Evolutionary conservation across 1,284 basidiomycete genomes (phyloP).

Genomic region (Cryptococcus sp.): DNA sequence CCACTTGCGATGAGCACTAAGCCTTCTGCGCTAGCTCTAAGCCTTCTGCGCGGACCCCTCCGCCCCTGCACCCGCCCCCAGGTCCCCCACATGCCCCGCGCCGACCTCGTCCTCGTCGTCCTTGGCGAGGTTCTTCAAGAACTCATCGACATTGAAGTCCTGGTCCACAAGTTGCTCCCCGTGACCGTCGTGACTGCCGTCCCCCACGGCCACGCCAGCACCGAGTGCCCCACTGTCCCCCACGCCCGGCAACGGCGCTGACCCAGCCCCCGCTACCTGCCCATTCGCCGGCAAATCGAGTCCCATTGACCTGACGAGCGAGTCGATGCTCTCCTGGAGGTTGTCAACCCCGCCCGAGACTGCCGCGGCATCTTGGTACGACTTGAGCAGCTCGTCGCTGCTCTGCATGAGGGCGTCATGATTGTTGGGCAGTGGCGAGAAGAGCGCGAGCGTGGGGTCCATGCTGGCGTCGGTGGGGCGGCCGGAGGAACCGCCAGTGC

Average conservation of each 20-base stretch:
- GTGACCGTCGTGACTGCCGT: not conserved
- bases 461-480: slow-evolving; percentile 3
- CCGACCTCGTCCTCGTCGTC: slow-evolving; percentile 12
- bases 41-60: too few relatives aligned
- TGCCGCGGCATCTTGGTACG: slow-evolving; percentile 62
- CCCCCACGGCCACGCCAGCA: slow-evolving; percentile 11
- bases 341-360: slow-evolving; percentile 70
- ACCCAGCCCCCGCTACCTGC: not conserved
- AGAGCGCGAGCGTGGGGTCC: slow-evolving; percentile 42
- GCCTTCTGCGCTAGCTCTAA: too few relatives aligned
- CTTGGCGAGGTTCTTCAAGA: slow-evolving; percentile 36
- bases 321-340: slow-evolving; percentile 67
- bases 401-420: slow-evolving; percentile 32
- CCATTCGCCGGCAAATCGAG: slow-evolving; percentile 50
- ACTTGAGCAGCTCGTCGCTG: slow-evolving; percentile 53
- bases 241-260: not conserved
- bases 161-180: slow-evolving; percentile 18
- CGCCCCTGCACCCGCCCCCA: too few relatives aligned
- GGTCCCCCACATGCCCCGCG: too few relatives aligned
- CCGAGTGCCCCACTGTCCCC: slow-evolving; percentile 10
- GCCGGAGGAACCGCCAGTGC: not conserved
- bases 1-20: too few relatives aligned
- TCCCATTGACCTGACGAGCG: slow-evolving; percentile 67
- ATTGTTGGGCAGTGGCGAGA: slow-evolving; percentile 36
- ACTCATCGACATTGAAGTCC: slow-evolving; percentile 47